Percentiles rank a stretch among this genome's conserved stretches.
These are phyloP conservation scores for Lachnellula cervina DNA, from an alignment of 2,329 filamentous ascomycete genomes.

Conservation along the genomic window DNA sequence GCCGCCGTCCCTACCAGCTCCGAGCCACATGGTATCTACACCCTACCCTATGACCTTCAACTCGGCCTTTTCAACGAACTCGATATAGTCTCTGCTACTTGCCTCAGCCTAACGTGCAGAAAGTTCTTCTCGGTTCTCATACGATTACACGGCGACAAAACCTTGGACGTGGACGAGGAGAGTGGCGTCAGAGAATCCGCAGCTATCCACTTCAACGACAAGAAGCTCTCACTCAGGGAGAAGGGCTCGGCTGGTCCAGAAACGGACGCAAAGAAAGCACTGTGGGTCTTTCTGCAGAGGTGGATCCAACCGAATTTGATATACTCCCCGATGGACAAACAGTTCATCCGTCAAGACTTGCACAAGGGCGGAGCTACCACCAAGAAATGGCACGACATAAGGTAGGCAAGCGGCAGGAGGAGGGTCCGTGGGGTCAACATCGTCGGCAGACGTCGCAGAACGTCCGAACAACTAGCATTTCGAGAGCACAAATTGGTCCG, in stretches of 20 bases:
- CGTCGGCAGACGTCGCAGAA: too few relatives aligned
- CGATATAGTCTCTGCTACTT: background rate
- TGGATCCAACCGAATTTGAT: background rate
- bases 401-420: rapidly evolving
- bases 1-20: too few relatives aligned
- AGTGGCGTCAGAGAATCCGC: background rate
- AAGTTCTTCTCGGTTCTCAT: background rate
- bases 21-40: background rate
- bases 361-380: background rate
- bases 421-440: too few relatives aligned
- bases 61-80: background rate
- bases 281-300: background rate
- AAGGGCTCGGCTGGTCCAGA: background rate
- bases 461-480: too few relatives aligned
- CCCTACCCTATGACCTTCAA: background rate
- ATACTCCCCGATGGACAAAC: background rate
- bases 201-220: background rate
- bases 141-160: background rate
- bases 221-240: background rate
- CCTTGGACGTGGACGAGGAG: background rate
- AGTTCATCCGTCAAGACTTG: background rate
- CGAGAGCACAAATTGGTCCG: too few relatives aligned
- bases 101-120: background rate
- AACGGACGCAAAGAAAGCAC: background rate
- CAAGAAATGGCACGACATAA: too few relatives aligned